Evolutionary conservation across 371 early-diverging fungal species (phyloP).

Genomic region (Haplosporangium sp.): DNA sequence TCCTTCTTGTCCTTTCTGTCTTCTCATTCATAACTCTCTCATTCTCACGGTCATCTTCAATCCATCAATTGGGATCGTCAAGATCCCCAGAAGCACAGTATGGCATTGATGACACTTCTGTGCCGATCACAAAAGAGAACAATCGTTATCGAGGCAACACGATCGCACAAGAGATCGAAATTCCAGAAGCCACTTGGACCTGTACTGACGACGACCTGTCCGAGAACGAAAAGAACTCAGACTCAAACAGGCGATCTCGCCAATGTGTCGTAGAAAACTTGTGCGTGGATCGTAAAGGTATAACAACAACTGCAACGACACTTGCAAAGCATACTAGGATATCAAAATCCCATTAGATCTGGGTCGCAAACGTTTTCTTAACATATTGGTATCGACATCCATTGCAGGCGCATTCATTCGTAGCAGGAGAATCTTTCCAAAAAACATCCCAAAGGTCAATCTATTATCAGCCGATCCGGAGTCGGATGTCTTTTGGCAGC

Average conservation of each 20-base stretch:
- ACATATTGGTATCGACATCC: neutral
- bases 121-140: constrained; percentile 6
- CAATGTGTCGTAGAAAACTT: constrained; percentile 33
- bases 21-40: neutral
- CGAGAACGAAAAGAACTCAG: constrained; percentile 3
- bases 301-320: neutral
- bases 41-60: neutral
- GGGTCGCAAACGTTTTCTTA: neutral
- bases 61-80: neutral
- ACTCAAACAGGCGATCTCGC: constrained; percentile 12
- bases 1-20: neutral
- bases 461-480: constrained; percentile 51
- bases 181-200: constrained; percentile 23
- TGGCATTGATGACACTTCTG: neutral
- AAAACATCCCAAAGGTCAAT: constrained; percentile 54
- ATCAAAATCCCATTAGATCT: too few species aligned
- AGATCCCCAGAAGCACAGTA: neutral
- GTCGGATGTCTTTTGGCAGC: constrained; percentile 57
- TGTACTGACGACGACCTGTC: constrained; percentile 30
- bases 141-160: constrained; percentile 8
- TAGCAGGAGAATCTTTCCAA: neutral
- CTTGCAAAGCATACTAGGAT: too few species aligned
- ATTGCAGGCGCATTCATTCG: constrained; percentile 34
- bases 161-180: neutral
- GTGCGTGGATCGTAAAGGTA: constrained; percentile 36